Evolutionary conservation across 2,329 filamentous ascomycete species (phyloP).

Genomic region (Simplicillium aogashimaense): DNA sequence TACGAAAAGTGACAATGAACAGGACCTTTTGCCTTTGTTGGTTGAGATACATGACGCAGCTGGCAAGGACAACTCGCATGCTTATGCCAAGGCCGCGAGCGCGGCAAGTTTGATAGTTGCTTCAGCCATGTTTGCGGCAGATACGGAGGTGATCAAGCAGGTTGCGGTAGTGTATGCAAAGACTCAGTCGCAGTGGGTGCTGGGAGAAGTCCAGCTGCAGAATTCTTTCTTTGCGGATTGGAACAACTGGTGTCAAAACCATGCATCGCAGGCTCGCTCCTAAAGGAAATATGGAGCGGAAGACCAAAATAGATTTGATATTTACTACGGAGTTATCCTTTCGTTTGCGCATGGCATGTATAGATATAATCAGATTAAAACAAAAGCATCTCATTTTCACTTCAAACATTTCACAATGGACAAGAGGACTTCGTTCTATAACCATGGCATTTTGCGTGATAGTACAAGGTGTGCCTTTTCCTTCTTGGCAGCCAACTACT

Average conservation of each 20-base stretch:
- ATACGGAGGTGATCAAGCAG: conserved; percentile 40
- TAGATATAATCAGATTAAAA: neutral
- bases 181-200: conserved; percentile 48
- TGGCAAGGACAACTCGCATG: conserved; percentile 51
- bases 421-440: too few relatives aligned
- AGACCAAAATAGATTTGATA: conserved; percentile 5
- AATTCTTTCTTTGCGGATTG: conserved; percentile 60
- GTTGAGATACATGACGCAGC: conserved; percentile 59
- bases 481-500: conserved; percentile 10
- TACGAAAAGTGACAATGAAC: conserved; percentile 28
- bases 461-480: conserved; percentile 19
- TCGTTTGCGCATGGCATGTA: too few relatives aligned
- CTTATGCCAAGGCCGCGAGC: conserved; percentile 67
- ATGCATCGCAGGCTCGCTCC: conserved; percentile 23
- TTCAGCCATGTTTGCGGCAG: conserved; percentile 46
- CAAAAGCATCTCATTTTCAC: neutral
- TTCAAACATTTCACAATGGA: too few relatives aligned
- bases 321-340: too few relatives aligned
- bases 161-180: conserved; percentile 56
- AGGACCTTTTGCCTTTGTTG: conserved; percentile 47
- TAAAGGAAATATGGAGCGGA: conserved; percentile 5
- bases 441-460: conserved; percentile 19
- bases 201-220: conserved; percentile 50
- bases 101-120: conserved; percentile 59
- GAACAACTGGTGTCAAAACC: conserved; percentile 60